phyloP scores from a whole-genome alignment of 164 flowering plant genomes.

The Stephania cephalantha region DNA sequence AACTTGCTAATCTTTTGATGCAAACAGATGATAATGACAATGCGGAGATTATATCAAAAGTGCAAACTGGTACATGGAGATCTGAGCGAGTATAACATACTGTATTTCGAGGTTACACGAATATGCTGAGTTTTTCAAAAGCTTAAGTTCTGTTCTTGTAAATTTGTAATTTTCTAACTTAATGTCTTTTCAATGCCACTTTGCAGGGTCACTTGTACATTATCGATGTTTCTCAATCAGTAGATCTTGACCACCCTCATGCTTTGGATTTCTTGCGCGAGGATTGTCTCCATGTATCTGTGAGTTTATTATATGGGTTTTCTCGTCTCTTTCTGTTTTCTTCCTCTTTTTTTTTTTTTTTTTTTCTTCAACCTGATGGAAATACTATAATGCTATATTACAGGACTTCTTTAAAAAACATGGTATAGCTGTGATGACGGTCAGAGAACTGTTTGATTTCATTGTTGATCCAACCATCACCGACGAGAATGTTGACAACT shows the following conservation, averaged over 20 bases:
- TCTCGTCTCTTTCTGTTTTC: not conserved
- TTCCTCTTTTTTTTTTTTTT: not conserved
- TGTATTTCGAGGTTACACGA: constrained; percentile 73
- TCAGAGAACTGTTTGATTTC: constrained; percentile 86
- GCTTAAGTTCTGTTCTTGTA: not conserved
- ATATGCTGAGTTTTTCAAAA: not conserved
- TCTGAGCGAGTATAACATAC: constrained; percentile 95
- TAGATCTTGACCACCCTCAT: constrained; percentile 97
- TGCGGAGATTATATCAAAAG: constrained; percentile 87
- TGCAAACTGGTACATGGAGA: constrained; percentile 99
- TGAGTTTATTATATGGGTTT: constrained; percentile 28
- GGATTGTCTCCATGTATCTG: constrained; percentile 90
- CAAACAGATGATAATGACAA: constrained; percentile 63
- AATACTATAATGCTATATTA: constrained; percentile 6
- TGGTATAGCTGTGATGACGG: constrained; percentile 94
- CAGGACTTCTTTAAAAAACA: constrained; percentile 90
- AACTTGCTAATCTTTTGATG: constrained; percentile 6
- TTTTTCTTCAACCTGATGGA: not conserved
- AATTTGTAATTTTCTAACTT: not conserved
- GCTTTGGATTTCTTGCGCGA: constrained; percentile 85
- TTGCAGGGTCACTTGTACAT: constrained; percentile 77
- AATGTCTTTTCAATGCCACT: constrained; percentile 6
- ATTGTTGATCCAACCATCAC: constrained; percentile 77
- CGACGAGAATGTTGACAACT: constrained; percentile 74
- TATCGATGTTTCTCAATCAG: constrained; percentile 97